Conservation (phyloP, 78 protist genomes). For the Kipferlia bialata region DNA sequence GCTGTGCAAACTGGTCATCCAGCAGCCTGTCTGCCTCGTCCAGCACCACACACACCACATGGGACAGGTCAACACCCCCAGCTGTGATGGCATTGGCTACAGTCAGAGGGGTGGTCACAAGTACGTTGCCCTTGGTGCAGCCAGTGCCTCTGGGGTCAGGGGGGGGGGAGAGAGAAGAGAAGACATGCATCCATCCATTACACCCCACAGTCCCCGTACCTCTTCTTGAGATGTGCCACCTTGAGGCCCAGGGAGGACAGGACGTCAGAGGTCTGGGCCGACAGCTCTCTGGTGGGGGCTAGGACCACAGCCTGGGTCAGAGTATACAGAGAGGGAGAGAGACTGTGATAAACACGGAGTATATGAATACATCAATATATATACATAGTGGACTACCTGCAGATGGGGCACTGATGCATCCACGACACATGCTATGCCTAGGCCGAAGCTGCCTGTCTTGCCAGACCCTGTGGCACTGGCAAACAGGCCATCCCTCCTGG, state of each 20-base stretch:
- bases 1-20: background rate
- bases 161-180: background rate
- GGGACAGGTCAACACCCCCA: too few species aligned
- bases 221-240: too few species aligned
- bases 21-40: constrained; percentile 17
- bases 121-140: background rate
- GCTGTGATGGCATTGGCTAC: background rate
- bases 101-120: constrained; percentile 7
- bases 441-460: background rate
- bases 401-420: too few species aligned
- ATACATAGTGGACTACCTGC: too few species aligned
- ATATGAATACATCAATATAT: too few species aligned
- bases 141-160: background rate
- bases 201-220: too few species aligned
- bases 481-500: background rate
- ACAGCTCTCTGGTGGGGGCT: constrained; percentile 20
- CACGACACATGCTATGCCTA: too few species aligned
- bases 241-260: too few species aligned
- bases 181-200: background rate
- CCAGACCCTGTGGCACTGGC: constrained; percentile 1
- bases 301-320: constrained; percentile 6
- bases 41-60: too few species aligned
- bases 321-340: too few species aligned
- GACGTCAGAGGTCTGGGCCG: too few species aligned
- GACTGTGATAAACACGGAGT: too few species aligned